Evolutionary conservation across 371 early-diverging fungal species (phyloP).

Genomic region (Haplosporangium sp.): DNA sequence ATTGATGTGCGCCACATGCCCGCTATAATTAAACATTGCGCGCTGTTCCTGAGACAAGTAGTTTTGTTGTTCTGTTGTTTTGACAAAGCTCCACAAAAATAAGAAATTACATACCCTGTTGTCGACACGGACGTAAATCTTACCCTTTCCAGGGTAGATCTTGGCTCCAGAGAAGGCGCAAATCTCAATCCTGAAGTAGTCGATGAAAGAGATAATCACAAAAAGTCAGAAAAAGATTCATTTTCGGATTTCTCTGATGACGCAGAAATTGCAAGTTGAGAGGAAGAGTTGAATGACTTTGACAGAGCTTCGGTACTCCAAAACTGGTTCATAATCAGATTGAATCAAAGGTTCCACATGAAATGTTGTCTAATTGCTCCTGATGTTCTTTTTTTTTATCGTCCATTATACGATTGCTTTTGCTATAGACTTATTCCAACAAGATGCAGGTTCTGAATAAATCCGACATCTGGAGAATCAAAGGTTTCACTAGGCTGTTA

Average conservation of each 20-base stretch:
- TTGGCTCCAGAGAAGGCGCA: constrained; percentile 97
- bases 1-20: too few relatives aligned
- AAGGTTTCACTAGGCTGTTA: not conserved
- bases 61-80: not conserved
- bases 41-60: not conserved
- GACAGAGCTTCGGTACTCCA: not conserved
- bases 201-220: not conserved
- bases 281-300: not conserved
- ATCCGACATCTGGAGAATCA: too few relatives aligned
- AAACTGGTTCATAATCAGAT: not conserved
- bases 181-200: constrained; percentile 80
- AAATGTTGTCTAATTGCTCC: not conserved
- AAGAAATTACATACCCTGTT: constrained; percentile 69
- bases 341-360: constrained; percentile 43
- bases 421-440: not conserved
- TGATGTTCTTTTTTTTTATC: not conserved
- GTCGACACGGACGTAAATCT: constrained; percentile 92
- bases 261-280: not conserved
- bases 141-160: constrained; percentile 99
- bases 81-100: not conserved
- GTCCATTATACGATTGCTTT: not conserved
- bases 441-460: not conserved
- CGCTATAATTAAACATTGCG: too few relatives aligned
- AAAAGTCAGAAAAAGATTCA: not conserved
- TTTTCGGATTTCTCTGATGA: constrained; percentile 1